Base-by-base conservation (phyloP, 2,329 filamentous ascomycete species). In the Fusarium sp. region DNA sequence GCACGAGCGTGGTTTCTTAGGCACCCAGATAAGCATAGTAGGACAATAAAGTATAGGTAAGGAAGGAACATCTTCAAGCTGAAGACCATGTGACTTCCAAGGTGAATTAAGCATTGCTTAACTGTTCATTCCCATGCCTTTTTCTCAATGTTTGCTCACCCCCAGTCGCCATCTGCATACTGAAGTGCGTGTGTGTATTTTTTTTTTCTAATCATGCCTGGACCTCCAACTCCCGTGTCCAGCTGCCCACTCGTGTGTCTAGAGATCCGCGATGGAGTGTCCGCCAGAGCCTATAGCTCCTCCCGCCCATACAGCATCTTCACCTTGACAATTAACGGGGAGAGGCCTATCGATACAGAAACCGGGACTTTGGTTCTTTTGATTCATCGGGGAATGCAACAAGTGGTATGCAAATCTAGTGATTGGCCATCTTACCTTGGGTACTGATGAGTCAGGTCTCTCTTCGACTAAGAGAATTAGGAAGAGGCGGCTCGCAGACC, bases 181-280 rank as follows among this genome's bases (percentile, higher is more conserved):
- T 36, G 15, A 22, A 46, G 7, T 22, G 11, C 28, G 28, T 63
- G 53, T 57, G 21, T 34, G 31, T 33, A 9, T 26, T 14, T 49
- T 19, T 49, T 19, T 42, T 15, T 6, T 22, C 31, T 11, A 17
- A 59, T 40, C 24, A 77, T 80, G 78, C 56, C 74, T 45, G 54
- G 64, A 3, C 70, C 76, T 19, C 67, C 71, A 13, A 77, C 75
- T 10, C 78, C 78, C 13, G 72, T 80, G 17, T 76, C 71, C 7
- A 51, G 62, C 6, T 78, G 76, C 43, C 71, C 71, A n/a, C 76
- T 80, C 40, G 64, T 56, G 47, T 69, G 72, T 42, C 58, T 79
- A 14, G 76, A 79, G 57, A 72, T 80, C 21, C 69, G 67, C 19
- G 69, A 75, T 56, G 71, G 67, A 15, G 22, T 38, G 8, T 63